A percentile compares a stretch with the other conserved stretches of the same genome.
Conservation (phyloP, 192 early-diverging fungal genomes). For the Mortierella antarctica region DNA sequence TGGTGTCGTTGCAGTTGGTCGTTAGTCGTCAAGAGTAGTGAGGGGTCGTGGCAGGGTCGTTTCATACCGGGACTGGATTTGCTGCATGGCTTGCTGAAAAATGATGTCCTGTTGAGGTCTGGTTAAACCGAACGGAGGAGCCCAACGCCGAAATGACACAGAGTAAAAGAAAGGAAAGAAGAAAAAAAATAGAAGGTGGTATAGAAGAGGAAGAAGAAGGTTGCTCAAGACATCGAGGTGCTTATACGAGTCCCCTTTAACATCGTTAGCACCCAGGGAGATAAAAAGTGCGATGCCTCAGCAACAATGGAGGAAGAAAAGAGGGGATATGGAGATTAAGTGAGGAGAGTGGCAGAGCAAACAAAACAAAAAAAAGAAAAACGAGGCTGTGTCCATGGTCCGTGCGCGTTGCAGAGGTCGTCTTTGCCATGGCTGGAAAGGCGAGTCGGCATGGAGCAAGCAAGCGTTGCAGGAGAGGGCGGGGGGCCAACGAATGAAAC, state of each 20-base stretch:
- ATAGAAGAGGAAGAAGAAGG: neutral
- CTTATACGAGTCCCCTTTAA: too few species aligned
- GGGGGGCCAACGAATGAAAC: neutral
- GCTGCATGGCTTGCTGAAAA: neutral
- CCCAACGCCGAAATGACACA: neutral
- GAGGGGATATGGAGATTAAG: neutral
- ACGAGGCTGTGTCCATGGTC: neutral
- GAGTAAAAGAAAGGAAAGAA: neutral
- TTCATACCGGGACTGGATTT: conserved; percentile 2
- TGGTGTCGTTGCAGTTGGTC: conserved; percentile 8
- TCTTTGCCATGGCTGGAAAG: neutral
- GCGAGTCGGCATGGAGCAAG: neutral
- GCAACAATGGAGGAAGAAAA: neutral
- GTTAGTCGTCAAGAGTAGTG: conserved; percentile 7
- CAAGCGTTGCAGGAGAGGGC: neutral
- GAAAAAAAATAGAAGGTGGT: neutral
- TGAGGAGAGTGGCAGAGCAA: neutral
- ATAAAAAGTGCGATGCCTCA: too few species aligned
- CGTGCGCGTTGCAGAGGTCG: neutral
- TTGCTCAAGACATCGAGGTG: neutral
- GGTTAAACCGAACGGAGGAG: neutral
- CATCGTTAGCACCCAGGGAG: neutral
- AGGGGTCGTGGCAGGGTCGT: conserved; percentile 5
- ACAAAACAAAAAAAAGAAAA: neutral
- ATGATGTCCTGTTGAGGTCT: neutral